Conservation (phyloP, 164 flowering plant genomes). For the Tetracentron sinense region DNA sequence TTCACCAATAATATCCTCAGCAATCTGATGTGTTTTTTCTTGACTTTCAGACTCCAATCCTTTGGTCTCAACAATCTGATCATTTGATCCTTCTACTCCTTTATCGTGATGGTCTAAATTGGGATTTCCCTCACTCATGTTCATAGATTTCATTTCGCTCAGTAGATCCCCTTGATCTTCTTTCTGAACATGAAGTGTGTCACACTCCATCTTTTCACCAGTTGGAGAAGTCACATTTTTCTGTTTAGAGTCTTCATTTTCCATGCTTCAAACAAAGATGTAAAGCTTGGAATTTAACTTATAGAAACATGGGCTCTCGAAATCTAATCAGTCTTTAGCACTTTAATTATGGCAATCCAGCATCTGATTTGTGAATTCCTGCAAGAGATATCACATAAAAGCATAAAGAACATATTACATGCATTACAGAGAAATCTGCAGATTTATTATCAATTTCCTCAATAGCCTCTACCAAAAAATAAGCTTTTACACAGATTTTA, state of each 20-base stretch:
- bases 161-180: slow-evolving; percentile 20
- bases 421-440: not conserved
- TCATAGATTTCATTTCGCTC: slow-evolving; percentile 23
- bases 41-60: slow-evolving; percentile 20
- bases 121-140: slow-evolving; percentile 14
- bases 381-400: not conserved
- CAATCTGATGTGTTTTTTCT: slow-evolving; percentile 15
- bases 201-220: slow-evolving; percentile 8
- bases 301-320: slow-evolving; percentile 1
- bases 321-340: not conserved
- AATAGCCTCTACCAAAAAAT: not conserved
- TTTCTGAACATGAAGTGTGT: slow-evolving; percentile 3
- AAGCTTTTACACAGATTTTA: not conserved
- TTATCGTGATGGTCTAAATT: slow-evolving; percentile 13
- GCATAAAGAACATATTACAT: not conserved
- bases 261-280: slow-evolving; percentile 14
- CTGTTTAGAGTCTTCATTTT: slow-evolving; percentile 21
- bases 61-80: slow-evolving; percentile 12
- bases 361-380: not conserved
- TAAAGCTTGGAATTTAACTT: not conserved
- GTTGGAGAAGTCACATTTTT: slow-evolving; percentile 12
- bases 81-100: slow-evolving; percentile 10
- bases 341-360: not conserved
- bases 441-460: not conserved
- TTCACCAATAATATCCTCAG: slow-evolving; percentile 32